Percentiles rank a stretch among this genome's conserved stretches.
Evolutionary conservation across 2,329 filamentous ascomycete genomes (phyloP).

Genomic region (Diaporthe sp.): DNA sequence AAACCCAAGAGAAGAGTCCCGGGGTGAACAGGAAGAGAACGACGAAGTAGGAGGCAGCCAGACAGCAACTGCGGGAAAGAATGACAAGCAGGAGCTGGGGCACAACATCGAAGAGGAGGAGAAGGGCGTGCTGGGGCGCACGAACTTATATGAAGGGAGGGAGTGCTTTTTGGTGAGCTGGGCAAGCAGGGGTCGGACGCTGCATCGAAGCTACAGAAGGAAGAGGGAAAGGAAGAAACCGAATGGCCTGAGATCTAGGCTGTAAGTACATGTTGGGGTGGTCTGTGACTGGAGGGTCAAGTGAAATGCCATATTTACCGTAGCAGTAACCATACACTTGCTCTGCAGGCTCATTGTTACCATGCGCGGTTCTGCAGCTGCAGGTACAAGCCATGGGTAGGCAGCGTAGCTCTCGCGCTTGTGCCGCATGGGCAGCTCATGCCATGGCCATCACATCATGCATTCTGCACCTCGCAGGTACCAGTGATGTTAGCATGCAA

Average conservation of each 20-base stretch:
- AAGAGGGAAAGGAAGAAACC: background rate
- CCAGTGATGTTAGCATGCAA: background rate
- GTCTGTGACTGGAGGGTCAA: background rate
- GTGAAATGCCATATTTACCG: background rate
- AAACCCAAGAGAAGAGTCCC: background rate
- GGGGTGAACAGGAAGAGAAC: background rate
- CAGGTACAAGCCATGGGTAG: background rate
- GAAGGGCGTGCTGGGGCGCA: background rate
- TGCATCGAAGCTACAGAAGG: background rate
- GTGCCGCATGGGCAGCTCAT: background rate
- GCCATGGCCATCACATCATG: constrained; percentile 8
- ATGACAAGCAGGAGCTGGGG: constrained; percentile 9
- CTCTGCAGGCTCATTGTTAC: background rate
- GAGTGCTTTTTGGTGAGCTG: background rate
- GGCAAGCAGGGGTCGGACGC: background rate
- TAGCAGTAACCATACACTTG: background rate
- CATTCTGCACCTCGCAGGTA: constrained; percentile 11
- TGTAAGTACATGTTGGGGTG: background rate
- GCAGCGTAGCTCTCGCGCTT: background rate
- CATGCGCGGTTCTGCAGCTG: background rate
- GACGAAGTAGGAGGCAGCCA: background rate
- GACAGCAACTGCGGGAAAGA: constrained; percentile 21
- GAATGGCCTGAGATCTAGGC: background rate
- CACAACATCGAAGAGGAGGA: background rate
- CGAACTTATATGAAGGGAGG: constrained; percentile 17